phyloP scores from a whole-genome alignment of 805 yeast species.

The Candida cerambycidarum region DNA sequence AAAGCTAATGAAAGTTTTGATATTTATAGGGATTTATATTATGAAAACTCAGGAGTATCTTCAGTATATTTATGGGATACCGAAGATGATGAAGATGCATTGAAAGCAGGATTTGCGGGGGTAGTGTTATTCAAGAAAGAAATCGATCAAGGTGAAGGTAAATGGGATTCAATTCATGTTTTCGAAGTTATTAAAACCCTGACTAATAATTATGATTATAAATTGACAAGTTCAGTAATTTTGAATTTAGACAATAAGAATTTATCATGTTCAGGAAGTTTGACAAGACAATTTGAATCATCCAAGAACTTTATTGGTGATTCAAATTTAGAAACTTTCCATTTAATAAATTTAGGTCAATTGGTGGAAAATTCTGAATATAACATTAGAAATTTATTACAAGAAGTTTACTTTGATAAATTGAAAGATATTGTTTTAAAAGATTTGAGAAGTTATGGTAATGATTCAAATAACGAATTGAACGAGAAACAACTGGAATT shows the following conservation, averaged over 20 bases:
- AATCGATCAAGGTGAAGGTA: slow-evolving; percentile 49
- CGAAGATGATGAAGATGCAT: slow-evolving; percentile 45
- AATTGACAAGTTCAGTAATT: slow-evolving; percentile 84
- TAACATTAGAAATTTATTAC: slow-evolving; percentile 80
- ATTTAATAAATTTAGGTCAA: slow-evolving; percentile 81
- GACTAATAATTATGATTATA: slow-evolving; percentile 49
- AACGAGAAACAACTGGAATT: slow-evolving; percentile 37
- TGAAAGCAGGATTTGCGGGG: slow-evolving; percentile 75
- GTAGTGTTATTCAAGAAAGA: slow-evolving; percentile 82
- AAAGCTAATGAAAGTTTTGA: slow-evolving; percentile 90
- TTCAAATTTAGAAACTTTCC: slow-evolving; percentile 54
- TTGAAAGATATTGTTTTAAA: slow-evolving; percentile 75
- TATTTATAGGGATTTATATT: slow-evolving; percentile 87
- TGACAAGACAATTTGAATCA: slow-evolving; percentile 80
- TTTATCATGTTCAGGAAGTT: slow-evolving; percentile 68
- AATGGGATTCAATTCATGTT: slow-evolving; percentile 95
- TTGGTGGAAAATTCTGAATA: slow-evolving; percentile 86
- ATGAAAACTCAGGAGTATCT: slow-evolving; percentile 85
- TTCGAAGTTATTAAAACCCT: slow-evolving; percentile 61
- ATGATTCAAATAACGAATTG: slow-evolving; percentile 29
- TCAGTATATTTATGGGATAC: slow-evolving; percentile 92
- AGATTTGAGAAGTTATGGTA: slow-evolving; percentile 40
- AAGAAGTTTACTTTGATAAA: slow-evolving; percentile 94
- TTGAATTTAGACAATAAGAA: slow-evolving; percentile 52
- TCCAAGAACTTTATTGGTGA: slow-evolving; percentile 33